A percentile compares a stretch with the other conserved stretches of the same genome.
Conservation (phyloP, 73 alveolate species). For the Tetrahymena thermophila region DNA sequence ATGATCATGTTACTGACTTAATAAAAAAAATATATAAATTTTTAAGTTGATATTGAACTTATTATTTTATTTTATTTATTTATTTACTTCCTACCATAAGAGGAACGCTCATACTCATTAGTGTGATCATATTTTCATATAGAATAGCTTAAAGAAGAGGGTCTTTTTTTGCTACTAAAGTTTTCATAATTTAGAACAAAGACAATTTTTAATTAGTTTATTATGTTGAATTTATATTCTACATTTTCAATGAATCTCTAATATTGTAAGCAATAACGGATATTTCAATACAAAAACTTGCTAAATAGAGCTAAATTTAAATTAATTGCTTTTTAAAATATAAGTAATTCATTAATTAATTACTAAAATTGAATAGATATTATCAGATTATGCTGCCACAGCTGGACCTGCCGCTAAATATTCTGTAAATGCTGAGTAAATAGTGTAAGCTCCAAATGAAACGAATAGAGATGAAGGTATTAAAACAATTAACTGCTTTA, state of each 20-base stretch:
- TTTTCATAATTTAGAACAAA: not conserved
- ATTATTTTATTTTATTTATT: not conserved
- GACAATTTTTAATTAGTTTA: not conserved
- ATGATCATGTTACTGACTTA: not conserved
- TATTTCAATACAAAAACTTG: slow-evolving; percentile 14
- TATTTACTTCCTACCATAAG: slow-evolving; percentile 5
- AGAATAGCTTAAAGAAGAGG: slow-evolving; percentile 34
- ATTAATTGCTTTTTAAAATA: too few species aligned
- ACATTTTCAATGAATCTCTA: slow-evolving; percentile 10
- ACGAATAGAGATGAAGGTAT: slow-evolving; percentile 31
- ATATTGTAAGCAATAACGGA: slow-evolving; percentile 17
- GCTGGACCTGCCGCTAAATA: not conserved
- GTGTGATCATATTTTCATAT: slow-evolving; percentile 33
- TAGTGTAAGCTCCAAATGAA: slow-evolving; percentile 8
- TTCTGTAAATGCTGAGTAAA: slow-evolving; percentile 17
- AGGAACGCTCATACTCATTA: slow-evolving; percentile 20
- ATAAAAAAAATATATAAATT: not conserved
- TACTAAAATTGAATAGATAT: not conserved
- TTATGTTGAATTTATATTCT: not conserved
- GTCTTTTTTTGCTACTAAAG: slow-evolving; percentile 16
- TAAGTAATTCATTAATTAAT: too few species aligned
- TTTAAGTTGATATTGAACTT: not conserved
- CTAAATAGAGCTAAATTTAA: slow-evolving; percentile 11
- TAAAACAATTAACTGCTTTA: slow-evolving; percentile 15
- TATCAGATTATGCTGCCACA: not conserved